Base-by-base conservation (phyloP, 768 basidiomycete genomes). In the Lactarius psammicola region DNA sequence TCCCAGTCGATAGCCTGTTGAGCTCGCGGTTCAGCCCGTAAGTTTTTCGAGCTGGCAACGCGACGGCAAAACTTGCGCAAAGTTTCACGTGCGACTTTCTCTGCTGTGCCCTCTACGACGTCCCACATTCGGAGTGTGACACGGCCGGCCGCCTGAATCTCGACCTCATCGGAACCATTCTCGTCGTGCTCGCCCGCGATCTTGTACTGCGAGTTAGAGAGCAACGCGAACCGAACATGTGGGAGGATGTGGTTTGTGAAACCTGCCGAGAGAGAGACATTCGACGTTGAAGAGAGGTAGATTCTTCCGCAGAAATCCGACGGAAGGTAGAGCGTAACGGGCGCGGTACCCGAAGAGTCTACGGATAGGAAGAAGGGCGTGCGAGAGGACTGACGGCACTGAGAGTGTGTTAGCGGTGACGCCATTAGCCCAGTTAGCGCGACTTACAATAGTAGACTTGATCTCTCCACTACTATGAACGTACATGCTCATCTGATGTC, bases 61-160 rank as follows among this genome's bases (percentile, higher is more conserved):
- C 88, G 81, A 73, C 84, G 87, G 70, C 74, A 74, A 55, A 70
- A 62, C 64, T 64, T 70, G 65, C 69, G 69, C 69, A 87, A 74
- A 2, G 80, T 77, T 76, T 91, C 90, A 74, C 82, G 85, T 63
- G 82, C 83, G 55, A 77, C 63, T 55, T 82, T 84, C 74, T 92
- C 90, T 23, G 88, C 85, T 54, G 84, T 80, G 68, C 83, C 80
- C 18, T 85, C 84, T 67, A 82, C 81, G 60, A 88, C 81, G 74
- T 92, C 88, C 90, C 90, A 92, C 89, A 90, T 90, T 34, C 85
- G 84, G 75, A 92, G 88, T 3, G 81, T 83, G 63, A 92, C 81
- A 51, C 74, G 76, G 20, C 90, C 89, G 20, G 72, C 70, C n/a
- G 89, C 88, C 53, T 77, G 75, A 8, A 91, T 82, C 56, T 86